Base-by-base conservation (phyloP, 2,329 filamentous ascomycete genomes). In the Akanthomyces dipterigenus region DNA sequence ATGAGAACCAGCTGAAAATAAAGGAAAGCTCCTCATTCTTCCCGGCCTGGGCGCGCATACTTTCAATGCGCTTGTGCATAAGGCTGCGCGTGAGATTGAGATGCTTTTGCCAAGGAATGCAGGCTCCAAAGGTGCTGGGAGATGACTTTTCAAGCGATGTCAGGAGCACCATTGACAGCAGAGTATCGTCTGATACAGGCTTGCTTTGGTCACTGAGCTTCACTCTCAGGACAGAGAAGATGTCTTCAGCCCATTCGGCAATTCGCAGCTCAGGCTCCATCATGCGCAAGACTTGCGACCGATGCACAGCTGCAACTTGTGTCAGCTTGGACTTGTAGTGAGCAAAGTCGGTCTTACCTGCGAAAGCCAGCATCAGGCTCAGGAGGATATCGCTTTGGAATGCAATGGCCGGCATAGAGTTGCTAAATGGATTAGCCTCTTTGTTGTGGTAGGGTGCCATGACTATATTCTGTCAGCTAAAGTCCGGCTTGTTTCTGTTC, bases 101-200 rank as follows among this genome's bases (percentile, higher is more conserved):
- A 72, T 96, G 90, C 56, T 82, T 84, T 70, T 92, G 89, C 91
- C 91, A 96, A 1, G 89, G 82, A 58, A 93, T 89, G 1, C 85
- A 81, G n/a, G 90, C 87, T 59, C 89, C 90, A 69, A 95, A 93
- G 0, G 89, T 88, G 61, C 87, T 88, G 0, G 91, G 91, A 0
- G 88, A 91, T 55, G 95, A 87, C 61, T 95, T 93, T 69, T 95
- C 90, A 22, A 95, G 78, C 1, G 90, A 93, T 0, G 90, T 85
- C 50, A 96, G 82, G 88, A 95, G 92, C 64, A 96, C 92, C 8
- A 90, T 88, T 0, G 90, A 91, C 0, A 90, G 90, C 3, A 96
- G 79, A 60, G 88, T 90, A 18, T 85, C 84, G 66, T 91, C 87
- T 1, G 88, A 88, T 12, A 91, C 85, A 45, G 85, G 83, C 64